Evolutionary conservation across 441 rosid genomes (phyloP).

Genomic region (Corymbia citriodora): DNA sequence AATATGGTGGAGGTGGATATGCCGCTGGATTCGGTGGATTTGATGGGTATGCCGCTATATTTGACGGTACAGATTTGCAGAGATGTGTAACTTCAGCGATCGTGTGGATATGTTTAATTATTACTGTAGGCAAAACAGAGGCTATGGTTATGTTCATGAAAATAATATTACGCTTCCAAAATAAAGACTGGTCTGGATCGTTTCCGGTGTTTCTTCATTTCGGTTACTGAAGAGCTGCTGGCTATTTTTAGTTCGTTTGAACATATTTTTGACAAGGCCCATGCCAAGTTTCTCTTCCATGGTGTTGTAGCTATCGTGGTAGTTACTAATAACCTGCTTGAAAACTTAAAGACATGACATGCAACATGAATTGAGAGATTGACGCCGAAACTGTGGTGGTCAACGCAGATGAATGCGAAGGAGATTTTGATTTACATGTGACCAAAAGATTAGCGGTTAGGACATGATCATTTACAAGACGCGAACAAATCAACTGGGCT

Average conservation of each 20-base stretch:
- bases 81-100: neutral
- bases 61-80: neutral
- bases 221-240: neutral
- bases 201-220: neutral
- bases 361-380: neutral
- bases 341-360: neutral
- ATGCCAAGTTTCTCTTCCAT: neutral
- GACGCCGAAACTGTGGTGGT: neutral
- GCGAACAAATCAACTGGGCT: neutral
- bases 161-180: neutral
- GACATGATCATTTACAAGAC: neutral
- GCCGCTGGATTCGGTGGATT: constrained; percentile 18
- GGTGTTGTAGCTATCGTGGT: neutral
- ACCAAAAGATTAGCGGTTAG: neutral
- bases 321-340: neutral
- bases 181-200: neutral
- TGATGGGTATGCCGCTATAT: constrained; percentile 19
- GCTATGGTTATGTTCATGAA: neutral
- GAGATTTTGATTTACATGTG: neutral
- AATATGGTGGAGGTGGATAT: neutral
- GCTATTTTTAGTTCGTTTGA: neutral
- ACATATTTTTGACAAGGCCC: neutral
- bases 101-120: neutral
- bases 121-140: neutral
- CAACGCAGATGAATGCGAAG: neutral